phyloP scores from a whole-genome alignment of 768 basidiomycete species.

The Ramaria sp. region DNA sequence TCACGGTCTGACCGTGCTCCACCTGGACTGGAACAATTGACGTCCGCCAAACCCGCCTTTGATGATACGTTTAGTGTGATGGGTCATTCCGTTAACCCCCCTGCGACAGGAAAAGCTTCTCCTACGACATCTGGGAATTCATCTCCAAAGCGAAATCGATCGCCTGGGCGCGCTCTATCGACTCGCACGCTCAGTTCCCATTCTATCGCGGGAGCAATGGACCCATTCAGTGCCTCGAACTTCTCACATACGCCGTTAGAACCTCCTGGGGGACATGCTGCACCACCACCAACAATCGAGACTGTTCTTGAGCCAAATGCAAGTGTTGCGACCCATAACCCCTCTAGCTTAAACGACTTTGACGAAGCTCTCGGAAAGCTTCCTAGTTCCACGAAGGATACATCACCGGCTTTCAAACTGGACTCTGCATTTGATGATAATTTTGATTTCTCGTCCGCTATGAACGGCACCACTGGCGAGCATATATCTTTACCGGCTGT shows the following conservation, averaged over 20 bases:
- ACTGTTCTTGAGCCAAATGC: slow-evolving; percentile 1
- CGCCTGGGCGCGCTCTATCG: background rate
- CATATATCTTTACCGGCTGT: background rate
- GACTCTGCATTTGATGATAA: slow-evolving; percentile 54
- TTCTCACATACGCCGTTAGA: slow-evolving; percentile 3
- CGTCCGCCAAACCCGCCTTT: background rate
- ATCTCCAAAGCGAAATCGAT: background rate
- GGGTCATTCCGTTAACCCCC: background rate
- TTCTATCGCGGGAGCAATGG: background rate
- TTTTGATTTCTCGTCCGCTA: slow-evolving; percentile 48
- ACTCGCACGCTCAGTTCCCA: background rate
- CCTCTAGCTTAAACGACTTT: slow-evolving; percentile 43
- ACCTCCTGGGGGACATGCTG: slow-evolving; percentile 2
- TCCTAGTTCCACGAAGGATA: slow-evolving; percentile 24
- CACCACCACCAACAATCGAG: slow-evolving; percentile 7
- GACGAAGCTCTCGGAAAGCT: slow-evolving; percentile 65
- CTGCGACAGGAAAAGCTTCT: background rate
- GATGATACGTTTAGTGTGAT: background rate
- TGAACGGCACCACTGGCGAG: slow-evolving; percentile 19
- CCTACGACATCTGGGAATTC: background rate
- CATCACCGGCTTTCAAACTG: slow-evolving; percentile 41
- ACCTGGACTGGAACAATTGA: background rate
- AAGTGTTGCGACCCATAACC: background rate
- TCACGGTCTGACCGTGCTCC: background rate
- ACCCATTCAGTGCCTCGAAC: slow-evolving; percentile 1